A percentile compares a stretch with the other conserved stretches of the same genome.
Conservation (phyloP, 1,284 basidiomycete genomes). For the Leccinum pachyderme region DNA sequence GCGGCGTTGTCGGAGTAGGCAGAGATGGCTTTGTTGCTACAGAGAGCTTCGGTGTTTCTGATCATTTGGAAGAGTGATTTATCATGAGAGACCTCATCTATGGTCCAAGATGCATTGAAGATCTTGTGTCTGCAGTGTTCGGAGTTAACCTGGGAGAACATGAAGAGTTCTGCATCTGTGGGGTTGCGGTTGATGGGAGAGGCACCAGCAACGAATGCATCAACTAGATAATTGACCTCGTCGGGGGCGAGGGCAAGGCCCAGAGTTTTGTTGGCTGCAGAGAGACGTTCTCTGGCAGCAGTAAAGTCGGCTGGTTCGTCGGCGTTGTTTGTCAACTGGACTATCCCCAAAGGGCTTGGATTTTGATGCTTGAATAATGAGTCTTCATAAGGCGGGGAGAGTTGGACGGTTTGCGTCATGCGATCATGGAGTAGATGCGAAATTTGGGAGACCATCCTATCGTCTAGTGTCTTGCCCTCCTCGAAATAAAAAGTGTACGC, state of each 20-base stretch:
- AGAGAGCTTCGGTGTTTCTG: constrained; percentile 88
- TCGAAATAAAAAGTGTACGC: constrained; percentile 67
- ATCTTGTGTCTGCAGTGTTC: constrained; percentile 99
- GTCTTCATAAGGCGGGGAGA: constrained; percentile 56
- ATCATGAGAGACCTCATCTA: constrained; percentile 71
- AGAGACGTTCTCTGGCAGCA: constrained; percentile 58
- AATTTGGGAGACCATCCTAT: constrained; percentile 47
- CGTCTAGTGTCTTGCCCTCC: constrained; percentile 40
- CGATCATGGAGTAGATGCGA: constrained; percentile 84
- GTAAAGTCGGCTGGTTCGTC: constrained; percentile 29
- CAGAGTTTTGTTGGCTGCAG: constrained; percentile 77
- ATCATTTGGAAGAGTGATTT: constrained; percentile 97
- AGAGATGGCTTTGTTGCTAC: constrained; percentile 80
- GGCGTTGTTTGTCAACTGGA: constrained; percentile 50
- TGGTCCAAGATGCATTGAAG: constrained; percentile 97
- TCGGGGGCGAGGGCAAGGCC: constrained; percentile 89
- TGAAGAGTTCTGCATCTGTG: constrained; percentile 98
- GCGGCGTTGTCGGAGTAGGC: constrained; percentile 99
- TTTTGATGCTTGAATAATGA: constrained; percentile 71
- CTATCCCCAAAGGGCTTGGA: constrained; percentile 69
- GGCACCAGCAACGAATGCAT: constrained; percentile 77
- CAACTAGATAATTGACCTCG: constrained; percentile 92
- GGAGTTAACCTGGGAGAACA: constrained; percentile 99
- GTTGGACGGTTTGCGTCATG: constrained; percentile 86
- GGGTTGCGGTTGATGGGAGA: constrained; percentile 74